Evolutionary conservation across 192 early-diverging fungal species (phyloP), one percentile per base, ranked within the genome.

Genomic region (Cladochytrium replicatum): DNA sequence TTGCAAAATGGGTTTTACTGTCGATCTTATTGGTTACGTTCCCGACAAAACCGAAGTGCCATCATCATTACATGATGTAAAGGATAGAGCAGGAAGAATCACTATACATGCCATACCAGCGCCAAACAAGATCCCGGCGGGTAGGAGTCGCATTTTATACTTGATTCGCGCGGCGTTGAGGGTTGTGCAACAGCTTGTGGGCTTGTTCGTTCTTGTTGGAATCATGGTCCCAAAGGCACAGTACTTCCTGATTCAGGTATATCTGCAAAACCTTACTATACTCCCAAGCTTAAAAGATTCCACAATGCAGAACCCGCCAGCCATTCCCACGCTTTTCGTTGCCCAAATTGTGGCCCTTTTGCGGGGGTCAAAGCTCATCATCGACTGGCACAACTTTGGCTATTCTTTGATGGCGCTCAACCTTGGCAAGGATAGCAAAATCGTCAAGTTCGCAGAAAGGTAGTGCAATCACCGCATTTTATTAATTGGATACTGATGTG

Each of bases 301-400:
- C 2, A 21, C 0, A 13, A 25, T 13, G 2, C 41, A 89, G 93
- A 97, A 93, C 56, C 94, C 93, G 27, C 93, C 94, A 5, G 81
- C 93, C 2, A 85, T 98, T 48, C 94, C 94, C 1, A 95, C 91
- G 4, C 72, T 98, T 42, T 29, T 78, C 2, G 71, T 96, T 48
- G 86, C 74, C 28, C 87, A 84, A 22, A 41, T 83, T 2, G 68
- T 85, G 7, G 66, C 72, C 25, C 72, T 75, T 44, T 17, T 88
- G 23, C 75, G 79, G 13, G 68, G 78, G 24, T 64, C 80, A 13
- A 68, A 68, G 40, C 64, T 98, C 3, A 70, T 96, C 40, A 88
- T 98, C 34, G 94, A 98, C 64, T 98, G 94, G 94, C 94, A 98
- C 58, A 98, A 98, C 64, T 92, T 91, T 61, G 94, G 93, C 19